Evolutionary conservation across 1,139 yeast species (phyloP).

Genomic region (Pichia sp.): DNA sequence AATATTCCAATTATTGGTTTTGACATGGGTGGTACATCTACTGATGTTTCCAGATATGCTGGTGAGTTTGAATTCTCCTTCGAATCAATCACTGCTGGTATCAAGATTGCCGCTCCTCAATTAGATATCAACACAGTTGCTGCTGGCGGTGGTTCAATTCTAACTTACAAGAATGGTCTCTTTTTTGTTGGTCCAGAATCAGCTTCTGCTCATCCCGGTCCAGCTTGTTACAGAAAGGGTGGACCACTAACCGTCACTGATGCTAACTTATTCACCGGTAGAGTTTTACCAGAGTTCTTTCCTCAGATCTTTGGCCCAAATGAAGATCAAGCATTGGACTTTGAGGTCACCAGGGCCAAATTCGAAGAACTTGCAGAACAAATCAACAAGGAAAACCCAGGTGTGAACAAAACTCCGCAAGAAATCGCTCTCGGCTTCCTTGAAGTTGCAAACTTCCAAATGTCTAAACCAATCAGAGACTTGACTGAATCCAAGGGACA

Average conservation of each 20-base stretch:
- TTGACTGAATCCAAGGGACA: constrained; percentile 50
- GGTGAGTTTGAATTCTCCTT: constrained; percentile 46
- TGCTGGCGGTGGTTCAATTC: constrained; percentile 53
- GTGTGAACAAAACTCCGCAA: constrained; percentile 28
- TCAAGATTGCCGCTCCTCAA: constrained; percentile 50
- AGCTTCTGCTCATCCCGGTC: constrained; percentile 59
- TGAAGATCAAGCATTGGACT: constrained; percentile 44
- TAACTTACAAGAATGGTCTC: constrained; percentile 45
- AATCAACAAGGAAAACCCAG: constrained; percentile 33
- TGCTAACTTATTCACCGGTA: constrained; percentile 46
- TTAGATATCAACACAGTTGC: constrained; percentile 52
- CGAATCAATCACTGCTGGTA: constrained; percentile 50
- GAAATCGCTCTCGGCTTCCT: constrained; percentile 48
- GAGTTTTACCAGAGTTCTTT: constrained; percentile 47
- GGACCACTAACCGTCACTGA: constrained; percentile 55
- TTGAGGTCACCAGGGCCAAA: constrained; percentile 31
- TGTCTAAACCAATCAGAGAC: constrained; percentile 52
- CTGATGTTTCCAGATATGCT: constrained; percentile 46
- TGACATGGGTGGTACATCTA: constrained; percentile 59
- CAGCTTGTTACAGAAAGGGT: constrained; percentile 51
- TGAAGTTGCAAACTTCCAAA: constrained; percentile 46
- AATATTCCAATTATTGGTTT: constrained; percentile 44
- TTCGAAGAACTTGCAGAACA: constrained; percentile 35
- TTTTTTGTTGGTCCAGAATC: constrained; percentile 54
- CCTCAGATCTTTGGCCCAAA: constrained; percentile 53